These are phyloP conservation scores for Aspergillus ibericus DNA, from an alignment of 2,329 filamentous ascomycete species.

Conservation along the genomic window DNA sequence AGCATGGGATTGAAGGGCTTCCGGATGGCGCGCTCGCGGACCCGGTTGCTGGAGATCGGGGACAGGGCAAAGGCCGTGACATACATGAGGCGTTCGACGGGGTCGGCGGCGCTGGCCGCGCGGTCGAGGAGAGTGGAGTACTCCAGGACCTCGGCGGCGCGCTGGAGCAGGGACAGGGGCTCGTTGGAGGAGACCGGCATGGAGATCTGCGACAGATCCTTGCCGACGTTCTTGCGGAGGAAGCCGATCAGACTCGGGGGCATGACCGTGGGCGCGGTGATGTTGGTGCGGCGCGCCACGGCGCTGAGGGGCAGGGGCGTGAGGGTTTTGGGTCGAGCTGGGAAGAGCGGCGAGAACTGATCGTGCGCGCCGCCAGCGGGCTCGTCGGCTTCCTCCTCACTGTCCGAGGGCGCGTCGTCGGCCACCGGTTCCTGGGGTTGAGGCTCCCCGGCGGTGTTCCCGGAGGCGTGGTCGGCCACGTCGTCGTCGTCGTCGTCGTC, in stretches of 20 bases:
- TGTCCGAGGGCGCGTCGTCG: constrained; percentile 64
- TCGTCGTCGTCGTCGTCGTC: constrained; percentile 72
- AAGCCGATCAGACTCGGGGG: constrained; percentile 93
- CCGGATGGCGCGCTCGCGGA: constrained; percentile 86
- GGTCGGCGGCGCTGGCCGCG: constrained; percentile 59
- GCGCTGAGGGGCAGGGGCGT: constrained; percentile 70
- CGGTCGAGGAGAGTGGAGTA: constrained; percentile 82
- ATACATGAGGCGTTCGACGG: constrained; percentile 73
- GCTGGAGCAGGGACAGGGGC: constrained; percentile 82
- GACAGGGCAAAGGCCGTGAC: constrained; percentile 90
- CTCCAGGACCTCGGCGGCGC: constrained; percentile 85
- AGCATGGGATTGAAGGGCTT: constrained; percentile 98
- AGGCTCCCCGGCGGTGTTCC: constrained; percentile 50
- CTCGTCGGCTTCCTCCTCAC: constrained; percentile 54
- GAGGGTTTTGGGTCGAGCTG: constrained; percentile 72
- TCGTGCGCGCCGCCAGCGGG: constrained; percentile 33
- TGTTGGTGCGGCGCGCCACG: constrained; percentile 66
- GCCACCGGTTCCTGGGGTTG: constrained; percentile 41
- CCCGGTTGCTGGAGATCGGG: constrained; percentile 74
- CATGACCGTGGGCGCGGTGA: constrained; percentile 71
- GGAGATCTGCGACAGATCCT: constrained; percentile 92
- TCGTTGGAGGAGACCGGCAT: constrained; percentile 98
- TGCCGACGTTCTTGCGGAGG: constrained; percentile 94
- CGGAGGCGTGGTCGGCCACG: constrained; percentile 42
- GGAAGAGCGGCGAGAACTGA: constrained; percentile 62